Base-by-base conservation (phyloP, 768 basidiomycete genomes). In the Kwoniella newhampshirensis region DNA sequence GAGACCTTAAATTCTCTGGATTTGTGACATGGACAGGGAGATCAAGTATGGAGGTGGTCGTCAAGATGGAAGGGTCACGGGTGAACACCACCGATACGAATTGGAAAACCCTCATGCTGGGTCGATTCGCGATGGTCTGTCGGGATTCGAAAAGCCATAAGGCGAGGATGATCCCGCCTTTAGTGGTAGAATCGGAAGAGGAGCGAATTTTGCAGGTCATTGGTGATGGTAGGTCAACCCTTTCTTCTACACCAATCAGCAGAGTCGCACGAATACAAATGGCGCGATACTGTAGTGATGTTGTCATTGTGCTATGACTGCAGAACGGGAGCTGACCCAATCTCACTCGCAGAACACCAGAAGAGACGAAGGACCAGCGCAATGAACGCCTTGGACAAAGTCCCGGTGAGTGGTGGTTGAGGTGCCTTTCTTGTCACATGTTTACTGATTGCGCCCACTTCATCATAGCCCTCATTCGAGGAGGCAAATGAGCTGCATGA, bases 41-140 rank as follows among this genome's bases (percentile, higher is more conserved):
- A 44, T 87, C 85, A 53, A 88, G 87, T 0, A 87, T 91, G 84
- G 88, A 91, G 70, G 84, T 91, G n/a, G 87, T 84, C 3, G 86
- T 92, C 40, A 87, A 86, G 72, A 87, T 91, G 86, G 87, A 90
- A 70, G 70, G 83, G 80, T 2, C 75, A 85, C 26, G 80, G 80
- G 32, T 48, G n/a, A 12, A 25, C 13, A 18, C 32, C 50, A 7
- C 26, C 27, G 51, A 32, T 3, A 25, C 13, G 39, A 88, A 63
- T 78, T 90, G 37, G 87, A 88, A 84, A 68, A 44, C 76, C 23
- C 8, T 59, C 6, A 47, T 59, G 45, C 50, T 64, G 37, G 89
- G 90, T n/a, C 84, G 89, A n/a, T 91, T 91, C 78, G 86, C 86
- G 0, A 91, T 91, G 89, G 89, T 91, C 6, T 89, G 87, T 70